Evolutionary conservation across 306 rosid genomes (phyloP).

Genomic region (Quercus variabilis): DNA sequence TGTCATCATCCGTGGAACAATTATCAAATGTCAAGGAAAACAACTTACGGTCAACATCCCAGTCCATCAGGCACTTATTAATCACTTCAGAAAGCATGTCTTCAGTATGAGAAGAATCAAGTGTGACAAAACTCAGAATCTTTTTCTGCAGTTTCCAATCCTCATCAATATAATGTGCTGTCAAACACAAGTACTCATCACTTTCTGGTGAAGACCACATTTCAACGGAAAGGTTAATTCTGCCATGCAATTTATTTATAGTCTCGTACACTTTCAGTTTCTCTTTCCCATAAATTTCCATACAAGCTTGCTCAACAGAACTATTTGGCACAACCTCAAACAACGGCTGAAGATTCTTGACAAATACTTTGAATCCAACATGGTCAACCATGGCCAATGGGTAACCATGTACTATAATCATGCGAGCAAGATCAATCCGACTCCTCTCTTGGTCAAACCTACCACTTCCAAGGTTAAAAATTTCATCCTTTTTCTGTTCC

Average conservation of each 20-base stretch:
- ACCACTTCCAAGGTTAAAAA: constrained; percentile 51
- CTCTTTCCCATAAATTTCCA: constrained; percentile 72
- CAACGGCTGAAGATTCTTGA: constrained; percentile 90
- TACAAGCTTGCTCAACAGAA: constrained; percentile 58
- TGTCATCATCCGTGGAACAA: constrained; percentile 69
- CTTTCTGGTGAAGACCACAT: constrained; percentile 78
- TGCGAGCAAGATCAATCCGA: constrained; percentile 89
- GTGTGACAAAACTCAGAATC: constrained; percentile 77
- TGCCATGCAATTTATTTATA: constrained; percentile 59
- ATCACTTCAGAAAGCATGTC: constrained; percentile 89
- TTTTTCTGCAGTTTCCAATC: constrained; percentile 80
- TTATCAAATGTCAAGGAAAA: constrained; percentile 91
- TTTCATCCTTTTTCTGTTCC: constrained; percentile 77
- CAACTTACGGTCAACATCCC: constrained; percentile 82
- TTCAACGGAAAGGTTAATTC: constrained; percentile 82
- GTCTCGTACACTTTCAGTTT: constrained; percentile 56
- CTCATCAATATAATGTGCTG: constrained; percentile 79
- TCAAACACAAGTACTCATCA: constrained; percentile 54
- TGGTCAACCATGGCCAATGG: constrained; percentile 82
- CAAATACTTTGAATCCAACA: constrained; percentile 93
- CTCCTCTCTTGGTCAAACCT: constrained; percentile 87
- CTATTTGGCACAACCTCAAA: constrained; percentile 71
- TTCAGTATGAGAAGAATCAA: constrained; percentile 78
- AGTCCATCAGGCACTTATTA: constrained; percentile 66
- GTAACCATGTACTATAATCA: constrained; percentile 89